These are phyloP conservation scores for Pyronema omphalodes DNA, from an alignment of 495 filamentous ascomycete genomes.

Conservation along the genomic window DNA sequence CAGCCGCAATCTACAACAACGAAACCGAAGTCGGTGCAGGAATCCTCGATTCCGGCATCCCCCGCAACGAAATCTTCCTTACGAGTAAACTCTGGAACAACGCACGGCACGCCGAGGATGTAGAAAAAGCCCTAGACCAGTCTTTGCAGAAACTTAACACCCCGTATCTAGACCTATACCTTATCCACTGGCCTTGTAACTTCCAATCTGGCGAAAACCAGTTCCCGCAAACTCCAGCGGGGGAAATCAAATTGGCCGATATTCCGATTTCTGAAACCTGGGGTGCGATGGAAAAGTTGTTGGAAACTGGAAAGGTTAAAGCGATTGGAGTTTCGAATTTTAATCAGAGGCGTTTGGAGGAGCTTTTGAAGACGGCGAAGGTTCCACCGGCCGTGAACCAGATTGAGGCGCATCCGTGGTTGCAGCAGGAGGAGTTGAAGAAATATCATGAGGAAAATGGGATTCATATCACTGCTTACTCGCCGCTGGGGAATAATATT, in stretches of 20 bases:
- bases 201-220: slow-evolving; percentile 30
- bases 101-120: slow-evolving; percentile 49
- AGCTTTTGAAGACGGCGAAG: slow-evolving; percentile 46
- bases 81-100: slow-evolving; percentile 80
- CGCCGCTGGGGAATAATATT: slow-evolving; percentile 42
- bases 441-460: slow-evolving; percentile 31
- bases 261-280: slow-evolving; percentile 41
- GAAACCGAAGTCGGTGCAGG: slow-evolving; percentile 68
- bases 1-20: slow-evolving; percentile 49
- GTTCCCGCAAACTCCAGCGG: slow-evolving; percentile 16
- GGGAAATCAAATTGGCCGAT: slow-evolving; percentile 6
- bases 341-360: slow-evolving; percentile 50
- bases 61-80: slow-evolving; percentile 63
- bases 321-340: slow-evolving; percentile 77
- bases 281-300: slow-evolving; percentile 61
- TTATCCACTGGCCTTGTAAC: slow-evolving; percentile 67
- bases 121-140: slow-evolving; percentile 48
- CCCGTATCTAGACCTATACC: slow-evolving; percentile 66
- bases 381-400: slow-evolving; percentile 72
- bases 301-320: slow-evolving; percentile 46
- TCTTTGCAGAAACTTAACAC: slow-evolving; percentile 52
- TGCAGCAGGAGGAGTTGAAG: slow-evolving; percentile 41
- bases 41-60: slow-evolving; percentile 61
- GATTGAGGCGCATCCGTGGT: slow-evolving; percentile 71
- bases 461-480: slow-evolving; percentile 42